phyloP scores from a whole-genome alignment of 805 yeast genomes.

The Pichia phayaonensis region DNA sequence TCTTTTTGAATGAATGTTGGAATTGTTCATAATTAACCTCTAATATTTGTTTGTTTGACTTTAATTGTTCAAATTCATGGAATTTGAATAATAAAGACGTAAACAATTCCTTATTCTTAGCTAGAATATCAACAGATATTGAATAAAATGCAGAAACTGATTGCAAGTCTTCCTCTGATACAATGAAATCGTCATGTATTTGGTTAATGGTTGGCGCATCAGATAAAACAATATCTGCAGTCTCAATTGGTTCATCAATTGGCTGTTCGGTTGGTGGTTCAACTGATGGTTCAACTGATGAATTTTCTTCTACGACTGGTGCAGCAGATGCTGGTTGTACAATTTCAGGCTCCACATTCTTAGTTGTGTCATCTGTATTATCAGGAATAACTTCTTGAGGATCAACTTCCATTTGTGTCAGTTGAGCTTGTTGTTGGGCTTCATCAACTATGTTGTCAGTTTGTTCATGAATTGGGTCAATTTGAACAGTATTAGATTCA shows the following conservation, averaged over 20 bases:
- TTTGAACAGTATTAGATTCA: background rate
- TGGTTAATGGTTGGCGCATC: background rate
- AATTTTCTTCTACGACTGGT: background rate
- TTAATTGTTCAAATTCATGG: conserved; percentile 29
- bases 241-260: background rate
- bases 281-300: too few relatives aligned
- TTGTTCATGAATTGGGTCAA: background rate
- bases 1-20: conserved; percentile 28
- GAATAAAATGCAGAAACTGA: conserved; percentile 31
- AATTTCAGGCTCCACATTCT: background rate
- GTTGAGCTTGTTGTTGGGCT: background rate
- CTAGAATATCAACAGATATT: conserved; percentile 21
- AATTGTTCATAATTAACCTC: conserved; percentile 36
- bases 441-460: background rate
- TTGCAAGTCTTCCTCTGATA: conserved; percentile 7
- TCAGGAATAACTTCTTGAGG: background rate
- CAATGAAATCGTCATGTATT: conserved; percentile 1
- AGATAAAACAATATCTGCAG: background rate
- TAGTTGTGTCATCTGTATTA: background rate
- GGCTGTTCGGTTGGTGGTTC: background rate
- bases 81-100: conserved; percentile 25
- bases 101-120: conserved; percentile 17
- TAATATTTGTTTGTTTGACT: conserved; percentile 31
- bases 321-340: background rate
- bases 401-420: background rate